A percentile compares a stretch with the other conserved stretches of the same genome.
Conservation (phyloP, 73 alveolate genomes). For the Loxodes magnus region DNA sequence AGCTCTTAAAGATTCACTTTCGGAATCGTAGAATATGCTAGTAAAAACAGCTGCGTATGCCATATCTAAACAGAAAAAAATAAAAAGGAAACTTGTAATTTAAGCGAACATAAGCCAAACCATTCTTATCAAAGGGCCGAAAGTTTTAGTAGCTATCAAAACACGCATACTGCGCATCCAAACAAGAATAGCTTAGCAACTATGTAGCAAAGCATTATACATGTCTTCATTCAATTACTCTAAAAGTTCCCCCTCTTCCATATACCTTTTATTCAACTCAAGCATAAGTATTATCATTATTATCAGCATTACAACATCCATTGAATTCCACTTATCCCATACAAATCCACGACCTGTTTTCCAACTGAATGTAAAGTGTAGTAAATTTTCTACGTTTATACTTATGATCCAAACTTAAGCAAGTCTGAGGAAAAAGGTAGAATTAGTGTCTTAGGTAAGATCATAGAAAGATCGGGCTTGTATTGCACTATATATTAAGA, state of each 20-base stretch:
- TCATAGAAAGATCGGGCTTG: too few species aligned
- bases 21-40: constrained; percentile 31
- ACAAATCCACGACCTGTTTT: constrained; percentile 21
- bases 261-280: background rate
- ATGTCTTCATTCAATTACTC: constrained; percentile 20
- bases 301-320: constrained; percentile 11
- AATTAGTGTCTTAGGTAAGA: too few species aligned
- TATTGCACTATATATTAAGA: too few species aligned
- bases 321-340: constrained; percentile 3
- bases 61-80: constrained; percentile 33
- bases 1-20: too few species aligned
- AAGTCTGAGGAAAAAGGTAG: too few species aligned
- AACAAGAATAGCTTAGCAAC: background rate
- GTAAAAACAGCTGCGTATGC: constrained; percentile 57
- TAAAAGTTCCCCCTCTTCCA: background rate
- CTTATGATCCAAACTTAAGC: too few species aligned
- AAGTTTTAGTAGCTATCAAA: constrained; percentile 4
- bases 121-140: constrained; percentile 47
- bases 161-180: constrained; percentile 1
- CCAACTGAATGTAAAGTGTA: constrained; percentile 20
- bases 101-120: constrained; percentile 41
- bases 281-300: background rate
- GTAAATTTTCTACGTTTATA: too few species aligned
- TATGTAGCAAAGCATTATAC: constrained; percentile 18
- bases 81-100: constrained; percentile 35